These are phyloP conservation scores for Nemophila menziesii DNA, from an alignment of 257 asterid genomes.

Conservation along the genomic window DNA sequence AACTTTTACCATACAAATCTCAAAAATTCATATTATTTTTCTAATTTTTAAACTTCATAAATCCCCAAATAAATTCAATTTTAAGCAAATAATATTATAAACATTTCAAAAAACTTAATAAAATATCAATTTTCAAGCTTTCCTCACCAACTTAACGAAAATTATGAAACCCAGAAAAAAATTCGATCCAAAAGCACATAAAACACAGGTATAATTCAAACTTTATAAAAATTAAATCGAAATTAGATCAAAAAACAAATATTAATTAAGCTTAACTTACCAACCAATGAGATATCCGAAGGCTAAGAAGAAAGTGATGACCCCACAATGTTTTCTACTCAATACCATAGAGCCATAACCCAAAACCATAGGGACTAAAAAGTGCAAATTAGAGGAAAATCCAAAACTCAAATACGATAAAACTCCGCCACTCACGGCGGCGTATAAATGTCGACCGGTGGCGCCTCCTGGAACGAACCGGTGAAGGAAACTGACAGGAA, in stretches of 20 bases:
- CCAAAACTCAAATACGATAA: conserved; percentile 79
- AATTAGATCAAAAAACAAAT: neutral
- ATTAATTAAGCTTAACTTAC: conserved; percentile 25
- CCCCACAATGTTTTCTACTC: conserved; percentile 55
- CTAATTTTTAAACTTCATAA: too few relatives aligned
- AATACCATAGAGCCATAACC: conserved; percentile 83
- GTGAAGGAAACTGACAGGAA: conserved; percentile 79
- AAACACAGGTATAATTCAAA: neutral
- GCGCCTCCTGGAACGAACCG: conserved; percentile 73
- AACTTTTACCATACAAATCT: too few relatives aligned
- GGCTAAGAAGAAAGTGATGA: conserved; percentile 54
- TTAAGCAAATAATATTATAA: too few relatives aligned
- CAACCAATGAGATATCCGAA: conserved; percentile 97
- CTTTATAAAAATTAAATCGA: neutral
- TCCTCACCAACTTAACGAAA: too few relatives aligned
- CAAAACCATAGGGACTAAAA: conserved; percentile 67
- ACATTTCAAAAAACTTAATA: too few relatives aligned
- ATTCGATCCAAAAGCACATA: too few relatives aligned
- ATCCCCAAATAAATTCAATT: too few relatives aligned
- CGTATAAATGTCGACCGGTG: conserved; percentile 65
- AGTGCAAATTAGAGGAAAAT: conserved; percentile 83
- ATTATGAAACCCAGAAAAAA: neutral
- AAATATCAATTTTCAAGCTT: too few relatives aligned
- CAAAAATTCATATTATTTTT: too few relatives aligned
- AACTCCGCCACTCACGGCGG: conserved; percentile 63